A percentile compares a stretch with the other conserved stretches of the same genome.
These are phyloP conservation scores for Bromus sterilis DNA, from an alignment of 176 grass and related monocot species.

Conservation along the genomic window DNA sequence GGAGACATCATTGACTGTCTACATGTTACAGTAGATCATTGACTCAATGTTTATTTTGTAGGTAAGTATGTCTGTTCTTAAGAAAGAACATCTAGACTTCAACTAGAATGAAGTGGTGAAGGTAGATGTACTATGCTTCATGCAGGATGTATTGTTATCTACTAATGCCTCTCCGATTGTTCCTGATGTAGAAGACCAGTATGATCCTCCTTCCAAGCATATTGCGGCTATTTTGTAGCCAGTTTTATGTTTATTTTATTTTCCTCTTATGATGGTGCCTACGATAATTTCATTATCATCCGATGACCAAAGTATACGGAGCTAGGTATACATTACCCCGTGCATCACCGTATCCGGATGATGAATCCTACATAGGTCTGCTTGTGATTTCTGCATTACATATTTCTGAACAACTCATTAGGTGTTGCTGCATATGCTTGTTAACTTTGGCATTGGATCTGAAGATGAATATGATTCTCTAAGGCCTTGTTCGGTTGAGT, in stretches of 20 bases:
- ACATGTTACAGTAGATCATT: too few species aligned
- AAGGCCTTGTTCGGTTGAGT: too few species aligned
- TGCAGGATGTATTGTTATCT: background rate
- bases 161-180: background rate
- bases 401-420: background rate
- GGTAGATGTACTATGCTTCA: background rate
- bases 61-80: background rate
- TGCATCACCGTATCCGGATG: background rate
- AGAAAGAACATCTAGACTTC: background rate
- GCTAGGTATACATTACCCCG: background rate
- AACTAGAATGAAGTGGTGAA: background rate
- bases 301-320: too few species aligned
- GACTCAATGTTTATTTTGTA: background rate
- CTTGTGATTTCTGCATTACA: background rate
- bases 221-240: background rate
- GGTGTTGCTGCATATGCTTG: background rate
- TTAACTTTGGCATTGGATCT: background rate
- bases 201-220: background rate
- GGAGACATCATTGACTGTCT: background rate
- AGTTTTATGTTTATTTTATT: background rate
- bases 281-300: background rate
- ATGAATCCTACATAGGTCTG: background rate
- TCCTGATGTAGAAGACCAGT: background rate
- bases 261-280: background rate
- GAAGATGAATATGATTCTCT: too few species aligned